Evolutionary conservation across 2,329 filamentous ascomycete genomes (phyloP), one percentile per base, ranked within the genome.

Genomic region (Hypoxylon sp.): DNA sequence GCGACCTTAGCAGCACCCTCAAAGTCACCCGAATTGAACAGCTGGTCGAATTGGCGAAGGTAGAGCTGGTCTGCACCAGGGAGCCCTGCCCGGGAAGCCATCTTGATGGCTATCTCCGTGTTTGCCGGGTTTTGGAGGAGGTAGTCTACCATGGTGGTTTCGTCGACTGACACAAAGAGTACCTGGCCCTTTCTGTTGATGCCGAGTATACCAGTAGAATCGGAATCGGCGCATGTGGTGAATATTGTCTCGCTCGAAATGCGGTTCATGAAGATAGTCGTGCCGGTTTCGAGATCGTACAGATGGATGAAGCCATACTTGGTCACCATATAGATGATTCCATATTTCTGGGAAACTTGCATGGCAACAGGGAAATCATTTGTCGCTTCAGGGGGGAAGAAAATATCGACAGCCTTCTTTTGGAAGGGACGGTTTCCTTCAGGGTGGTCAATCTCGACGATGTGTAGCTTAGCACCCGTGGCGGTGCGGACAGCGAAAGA

Each of bases 191-290:
- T 97, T 75, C 96, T 91, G 83, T 99, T 99, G 78, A 99, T 95
- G 72, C 93, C 93, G 55, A 99, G 87, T 68, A 99, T 91, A 73
- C 96, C 96, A 46, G 91, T 88, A 16, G 93, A 96, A 20, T 93
- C 90, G 57, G 87, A 86, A 78, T 99, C 96, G 33, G 90, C 83
- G 48, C 93, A 91, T 18, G 94, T 97, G 24, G 95, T 96, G 83
- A 99, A 99, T 78, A 99, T 98, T 24, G 96, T 99, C 78, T 99
- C 96, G 83, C 93, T 97, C 32, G 96, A 99, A 75, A 99, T 99
- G 73, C 96, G 91, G 85, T 99, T 99, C 93, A 99, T 96, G 87
- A 97, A 99, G 77, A 99, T 96, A 78, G 93, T 96, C 11, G 91
- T 92, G 62, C 93, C 96, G 6, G 92, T 96, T 83, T 99, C 96